These are phyloP conservation scores for Colletotrichum sojae DNA, from an alignment of 2,329 filamentous ascomycete species.

Conservation along the genomic window DNA sequence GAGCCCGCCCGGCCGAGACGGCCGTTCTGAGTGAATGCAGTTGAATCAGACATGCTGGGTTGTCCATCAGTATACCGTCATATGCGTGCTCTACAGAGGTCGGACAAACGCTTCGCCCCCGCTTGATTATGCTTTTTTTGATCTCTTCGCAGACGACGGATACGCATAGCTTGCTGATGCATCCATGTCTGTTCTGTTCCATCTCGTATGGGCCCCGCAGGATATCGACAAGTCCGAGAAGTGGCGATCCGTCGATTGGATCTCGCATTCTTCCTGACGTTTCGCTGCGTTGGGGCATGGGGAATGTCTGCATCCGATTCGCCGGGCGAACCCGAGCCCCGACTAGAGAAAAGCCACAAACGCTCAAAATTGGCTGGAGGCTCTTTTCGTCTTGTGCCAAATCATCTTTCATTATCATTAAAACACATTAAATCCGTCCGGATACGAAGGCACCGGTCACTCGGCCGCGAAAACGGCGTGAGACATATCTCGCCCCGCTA, in stretches of 20 bases:
- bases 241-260: background rate
- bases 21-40: background rate
- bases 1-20: conserved; percentile 17
- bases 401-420: conserved; percentile 25
- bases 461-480: conserved; percentile 10
- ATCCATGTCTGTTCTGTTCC: background rate
- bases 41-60: background rate
- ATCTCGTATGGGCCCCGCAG: background rate
- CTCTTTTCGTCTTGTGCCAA: conserved; percentile 8
- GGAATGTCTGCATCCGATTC: conserved; percentile 1
- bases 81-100: background rate
- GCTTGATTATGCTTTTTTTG: background rate
- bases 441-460: background rate
- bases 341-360: conserved; percentile 20
- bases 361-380: conserved; percentile 9
- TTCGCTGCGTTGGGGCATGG: background rate
- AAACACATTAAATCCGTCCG: background rate
- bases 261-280: background rate
- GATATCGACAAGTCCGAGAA: background rate
- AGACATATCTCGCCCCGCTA: conserved; percentile 1
- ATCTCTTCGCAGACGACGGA: background rate
- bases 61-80: background rate
- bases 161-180: background rate
- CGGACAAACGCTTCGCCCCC: background rate
- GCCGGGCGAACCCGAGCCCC: background rate